Conservation (phyloP, 768 basidiomycete species). For the Coprinopsis strossmayeri region DNA sequence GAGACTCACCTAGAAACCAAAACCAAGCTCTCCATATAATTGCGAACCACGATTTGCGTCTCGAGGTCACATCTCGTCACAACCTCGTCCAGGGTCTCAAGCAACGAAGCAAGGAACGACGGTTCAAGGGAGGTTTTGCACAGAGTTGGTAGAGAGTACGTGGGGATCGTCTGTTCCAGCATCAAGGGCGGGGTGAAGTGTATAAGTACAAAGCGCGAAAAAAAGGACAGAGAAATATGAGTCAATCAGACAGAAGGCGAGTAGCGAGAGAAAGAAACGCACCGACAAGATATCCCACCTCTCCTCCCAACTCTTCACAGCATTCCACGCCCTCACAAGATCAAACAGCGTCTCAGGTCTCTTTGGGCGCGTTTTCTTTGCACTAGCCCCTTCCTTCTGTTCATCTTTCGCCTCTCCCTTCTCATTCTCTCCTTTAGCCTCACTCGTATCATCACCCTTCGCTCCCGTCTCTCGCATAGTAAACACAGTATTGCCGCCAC, state of each 20-base stretch:
- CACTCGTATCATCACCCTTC: neutral
- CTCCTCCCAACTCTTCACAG: conserved; percentile 29
- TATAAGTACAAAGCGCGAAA: no score
- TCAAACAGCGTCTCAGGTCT: conserved; percentile 48
- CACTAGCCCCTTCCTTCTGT: neutral
- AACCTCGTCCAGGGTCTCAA: conserved; percentile 40
- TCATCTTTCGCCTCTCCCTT: neutral
- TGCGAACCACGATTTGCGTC: conserved; percentile 21
- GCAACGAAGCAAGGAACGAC: conserved; percentile 47
- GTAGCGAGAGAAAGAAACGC: conserved; percentile 18
- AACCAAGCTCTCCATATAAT: conserved; percentile 55
- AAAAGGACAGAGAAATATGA: no score
- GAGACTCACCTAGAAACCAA: no score
- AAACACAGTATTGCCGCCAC: conserved; percentile 58
- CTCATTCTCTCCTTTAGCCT: neutral
- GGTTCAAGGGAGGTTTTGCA: conserved; percentile 72
- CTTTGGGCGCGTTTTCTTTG: conserved; percentile 13
- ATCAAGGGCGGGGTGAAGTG: no score
- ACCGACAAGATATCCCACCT: conserved; percentile 59
- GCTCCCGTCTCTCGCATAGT: conserved; percentile 21
- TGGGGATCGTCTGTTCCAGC: conserved; percentile 52
- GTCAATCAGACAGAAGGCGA: neutral
- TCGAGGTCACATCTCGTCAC: conserved; percentile 17
- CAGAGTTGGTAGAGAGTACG: conserved; percentile 48
- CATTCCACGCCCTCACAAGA: conserved; percentile 57